Conservation (phyloP, 2,329 filamentous ascomycete genomes). For the Lojkania enalia region DNA sequence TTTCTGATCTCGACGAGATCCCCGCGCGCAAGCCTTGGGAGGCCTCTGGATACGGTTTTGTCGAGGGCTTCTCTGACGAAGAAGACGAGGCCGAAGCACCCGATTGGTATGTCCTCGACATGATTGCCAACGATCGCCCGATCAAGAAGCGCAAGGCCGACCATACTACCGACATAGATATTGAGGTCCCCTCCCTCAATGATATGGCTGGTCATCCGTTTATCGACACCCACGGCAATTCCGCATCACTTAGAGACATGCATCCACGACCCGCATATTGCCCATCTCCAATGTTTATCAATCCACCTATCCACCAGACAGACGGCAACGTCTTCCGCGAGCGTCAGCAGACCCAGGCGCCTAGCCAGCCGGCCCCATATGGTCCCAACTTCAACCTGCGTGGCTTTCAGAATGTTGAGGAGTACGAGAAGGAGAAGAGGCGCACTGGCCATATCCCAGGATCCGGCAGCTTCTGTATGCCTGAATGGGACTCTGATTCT, state of each 20-base stretch:
- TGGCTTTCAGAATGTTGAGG: background rate
- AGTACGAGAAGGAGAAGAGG: constrained; percentile 9
- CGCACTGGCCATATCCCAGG: constrained; percentile 14
- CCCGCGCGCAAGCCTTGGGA: constrained; percentile 39
- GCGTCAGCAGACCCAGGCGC: constrained; percentile 3
- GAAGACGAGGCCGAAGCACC: constrained; percentile 32
- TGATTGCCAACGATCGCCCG: constrained; percentile 26
- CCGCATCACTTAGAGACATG: constrained; percentile 27
- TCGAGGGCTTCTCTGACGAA: constrained; percentile 26
- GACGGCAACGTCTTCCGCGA: constrained; percentile 36
- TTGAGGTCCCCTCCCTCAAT: constrained; percentile 25
- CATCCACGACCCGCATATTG: constrained; percentile 35
- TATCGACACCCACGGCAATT: constrained; percentile 28
- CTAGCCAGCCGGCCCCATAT: background rate
- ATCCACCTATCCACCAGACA: constrained; percentile 16
- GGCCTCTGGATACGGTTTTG: constrained; percentile 30
- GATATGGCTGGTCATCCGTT: constrained; percentile 14
- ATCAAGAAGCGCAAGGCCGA: constrained; percentile 29
- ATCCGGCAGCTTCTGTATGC: constrained; percentile 26
- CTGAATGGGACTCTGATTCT: constrained; percentile 17
- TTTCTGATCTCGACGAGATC: constrained; percentile 32
- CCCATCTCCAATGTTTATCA: constrained; percentile 39
- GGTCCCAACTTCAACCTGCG: background rate
- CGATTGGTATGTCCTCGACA: constrained; percentile 36
- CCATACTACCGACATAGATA: constrained; percentile 14